These are phyloP conservation scores for Monascus ruber DNA, from an alignment of 2,329 filamentous ascomycete species.

Conservation along the genomic window DNA sequence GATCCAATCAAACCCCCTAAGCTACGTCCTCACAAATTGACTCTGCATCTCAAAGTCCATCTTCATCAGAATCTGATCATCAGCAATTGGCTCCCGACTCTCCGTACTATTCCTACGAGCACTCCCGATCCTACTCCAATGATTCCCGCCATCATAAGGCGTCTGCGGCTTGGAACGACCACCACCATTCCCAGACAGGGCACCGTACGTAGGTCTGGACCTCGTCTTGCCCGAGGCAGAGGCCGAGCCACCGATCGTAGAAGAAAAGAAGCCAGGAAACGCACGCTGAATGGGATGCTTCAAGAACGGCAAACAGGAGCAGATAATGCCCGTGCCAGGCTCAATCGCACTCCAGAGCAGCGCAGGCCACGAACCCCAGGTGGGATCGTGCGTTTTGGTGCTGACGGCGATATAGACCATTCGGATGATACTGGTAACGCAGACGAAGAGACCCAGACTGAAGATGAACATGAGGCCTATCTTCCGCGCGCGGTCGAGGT, in stretches of 20 bases:
- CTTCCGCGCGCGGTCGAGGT: slow-evolving; percentile 36
- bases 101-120: slow-evolving; percentile 1
- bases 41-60: slow-evolving; percentile 5
- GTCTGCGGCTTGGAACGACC: neutral
- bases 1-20: too few species aligned
- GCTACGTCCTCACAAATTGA: slow-evolving; percentile 1
- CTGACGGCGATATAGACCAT: slow-evolving; percentile 17
- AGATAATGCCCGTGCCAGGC: slow-evolving; percentile 11
- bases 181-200: neutral
- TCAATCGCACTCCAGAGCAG: slow-evolving; percentile 14
- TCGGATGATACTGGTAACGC: slow-evolving; percentile 40
- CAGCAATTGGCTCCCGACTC: slow-evolving; percentile 5
- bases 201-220: slow-evolving; percentile 1
- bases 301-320: slow-evolving; percentile 12
- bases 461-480: slow-evolving; percentile 39
- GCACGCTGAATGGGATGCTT: slow-evolving; percentile 10
- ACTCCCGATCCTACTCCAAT: slow-evolving; percentile 1
- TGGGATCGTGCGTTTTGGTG: slow-evolving; percentile 5
- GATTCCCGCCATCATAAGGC: neutral
- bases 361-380: slow-evolving; percentile 8
- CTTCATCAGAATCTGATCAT: slow-evolving; percentile 7
- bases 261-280: slow-evolving; percentile 10
- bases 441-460: slow-evolving; percentile 41
- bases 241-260: slow-evolving; percentile 3
- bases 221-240: slow-evolving; percentile 4